Evolutionary conservation across 2,329 filamentous ascomycete genomes (phyloP), one percentile per base, ranked within the genome.

Genomic region (Graphiopsis chlorocephala): DNA sequence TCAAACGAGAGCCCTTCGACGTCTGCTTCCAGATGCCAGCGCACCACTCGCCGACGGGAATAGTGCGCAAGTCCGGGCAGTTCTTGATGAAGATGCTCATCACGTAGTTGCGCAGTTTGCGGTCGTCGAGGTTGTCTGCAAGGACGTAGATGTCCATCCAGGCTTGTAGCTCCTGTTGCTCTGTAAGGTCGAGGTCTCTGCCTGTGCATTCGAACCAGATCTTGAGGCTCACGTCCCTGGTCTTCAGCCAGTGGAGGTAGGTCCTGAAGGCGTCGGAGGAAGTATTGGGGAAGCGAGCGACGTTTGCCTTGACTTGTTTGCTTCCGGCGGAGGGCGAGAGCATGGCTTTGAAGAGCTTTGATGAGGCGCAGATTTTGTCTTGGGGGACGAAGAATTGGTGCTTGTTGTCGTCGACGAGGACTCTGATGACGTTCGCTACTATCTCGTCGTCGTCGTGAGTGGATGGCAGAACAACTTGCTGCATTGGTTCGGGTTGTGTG

Each of bases 321-420:
- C 11, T 11, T 2, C 15, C 5, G 17, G 38, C 1, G n/a, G 17
- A 38, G 1, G 33, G 23, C n/a, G n/a, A 45, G 38, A 45, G n/a
- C 38, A 45, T 20, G 4, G 66, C 63, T 25, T 58, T 56, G 64
- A 70, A 67, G 62, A 67, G 68, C 17, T 47, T 55, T 5, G 68
- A 69, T 25, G 25, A 20, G 1, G 31, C 17, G 42, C 60, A 61
- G 26, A 69, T 55, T 12, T 60, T 14, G 38, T 67, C 68, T 26
- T 70, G 55, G 55, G 67, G 63, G 11, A 67, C 63, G 17, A 56
- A 23, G 59, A 69, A 68, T 14, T 50, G 23, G 12, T 57, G 8
- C 29, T 63, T 55, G 10, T 55, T 31, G 17, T 42, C 26, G 38
- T 65, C 65, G 3, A 65, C 65, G 12, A 67, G 38, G 6, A 69